Evolutionary conservation across 2,329 filamentous ascomycete genomes (phyloP), one percentile per base, ranked within the genome.

Genomic region (Ophiocordyceps camponoti-saundersi): DNA sequence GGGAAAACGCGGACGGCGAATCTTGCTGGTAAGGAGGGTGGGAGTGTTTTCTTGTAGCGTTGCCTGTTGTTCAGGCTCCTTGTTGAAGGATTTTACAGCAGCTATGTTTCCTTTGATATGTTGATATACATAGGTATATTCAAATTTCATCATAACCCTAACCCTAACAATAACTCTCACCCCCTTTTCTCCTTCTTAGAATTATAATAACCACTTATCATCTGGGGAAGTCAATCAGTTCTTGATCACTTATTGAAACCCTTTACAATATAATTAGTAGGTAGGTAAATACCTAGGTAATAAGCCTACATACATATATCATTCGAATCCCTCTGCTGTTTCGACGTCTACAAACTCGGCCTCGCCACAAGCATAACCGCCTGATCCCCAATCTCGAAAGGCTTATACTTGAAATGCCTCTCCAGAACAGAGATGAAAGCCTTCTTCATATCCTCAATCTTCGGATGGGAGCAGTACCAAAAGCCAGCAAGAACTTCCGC

Each of bases 381-480:
- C 29, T 50, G 41, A 22, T 44, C 44, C 16, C 44, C 44, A n/a
- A 49, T 42, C 26, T 50, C 46, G 22, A 42, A 22, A 15, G 23
- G 32, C 18, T 41, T 15, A 20, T 26, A 39, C 7, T 44, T 20
- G 15, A 50, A 48, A 21, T 50, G 48, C 26, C 46, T 46, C 26
- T 44, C 12, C 6, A 48, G 15, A 6, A 50, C 12, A 10, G 44
- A 46, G 6, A 21, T 11, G 23, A 48, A 46, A 2, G 48, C 44
- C 15, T 34, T 30, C 16, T 18, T 49, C 39, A 48, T 48, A 12
- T 48, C 44, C 22, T 39, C 39, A 18, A 15, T n/a, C 22, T 32
- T 30, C 13, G 26, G 16, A 23, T 49, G 46, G 4, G 47, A 46
- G 46, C 44, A 40, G 20, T 49, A 41, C 46, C 46, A 49, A 22